Evolutionary conservation across 2,329 filamentous ascomycete species (phyloP), one percentile per base, ranked within the genome.

Genomic region (Magnaporthales sp.): DNA sequence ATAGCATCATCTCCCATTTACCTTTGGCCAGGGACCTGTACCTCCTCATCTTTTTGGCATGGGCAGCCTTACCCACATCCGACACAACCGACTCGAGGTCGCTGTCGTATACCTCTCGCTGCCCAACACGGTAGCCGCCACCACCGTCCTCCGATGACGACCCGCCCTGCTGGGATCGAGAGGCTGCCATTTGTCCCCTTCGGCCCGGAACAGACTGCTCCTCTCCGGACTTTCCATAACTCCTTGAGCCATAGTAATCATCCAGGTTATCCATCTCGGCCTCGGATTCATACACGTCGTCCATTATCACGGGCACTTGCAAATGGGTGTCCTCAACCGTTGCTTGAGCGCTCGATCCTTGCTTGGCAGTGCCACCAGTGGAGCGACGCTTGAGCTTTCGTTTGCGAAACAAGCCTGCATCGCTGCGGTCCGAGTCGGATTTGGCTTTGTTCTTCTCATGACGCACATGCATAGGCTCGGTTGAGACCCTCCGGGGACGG

Each of bases 261-360:
- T 60, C 56, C 24, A 60, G 56, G 24, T 29, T 22, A 60, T 60
- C 56, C 56, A 60, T 60, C 56, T 60, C 56, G 56, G 56, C 56
- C 56, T 60, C 56, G 56, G 56, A 60, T 11, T 60, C 56, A 13
- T 60, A 60, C 10, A 60, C 56, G 15, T 60, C 56, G 56, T 60
- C 13, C 26, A 60, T 26, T 27, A 60, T 60, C 9, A 60, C 13
- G n/a, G 56, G 56, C 24, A 60, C 24, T 60, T 60, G n/a, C 22
- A 60, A 29, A 27, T 60, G 56, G 15, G 24, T 15, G 24, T 60
- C 56, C 24, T 60, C 56, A 6, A 26, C 56, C 10, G 56, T 60
- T 60, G 56, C 56, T 15, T 60, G 56, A 26, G 56, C 22, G 15
- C 15, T 24, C 4, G 56, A 29, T 24, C 56, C 22, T 24, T 60